A percentile compares a stretch with the other conserved stretches of the same genome.
Conservation (phyloP, 2,329 filamentous ascomycete species). For the Ceratocystis variospora region DNA sequence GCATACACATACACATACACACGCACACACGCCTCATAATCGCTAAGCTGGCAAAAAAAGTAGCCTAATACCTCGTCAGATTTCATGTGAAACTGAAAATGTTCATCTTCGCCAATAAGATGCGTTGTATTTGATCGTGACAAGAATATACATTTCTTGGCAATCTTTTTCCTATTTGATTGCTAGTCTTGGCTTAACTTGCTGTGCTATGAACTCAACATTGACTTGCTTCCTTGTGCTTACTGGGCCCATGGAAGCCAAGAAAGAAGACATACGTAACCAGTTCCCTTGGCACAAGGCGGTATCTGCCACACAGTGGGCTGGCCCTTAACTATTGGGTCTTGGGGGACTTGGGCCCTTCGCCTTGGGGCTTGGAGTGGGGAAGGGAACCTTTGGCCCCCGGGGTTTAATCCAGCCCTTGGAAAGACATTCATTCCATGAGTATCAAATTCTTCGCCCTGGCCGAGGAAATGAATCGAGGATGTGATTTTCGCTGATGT, state of each 20-base stretch:
- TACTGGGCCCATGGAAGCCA: background rate
- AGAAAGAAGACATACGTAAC: slow-evolving; percentile 1
- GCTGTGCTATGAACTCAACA: background rate
- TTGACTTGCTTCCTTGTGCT: background rate
- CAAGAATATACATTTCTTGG: background rate
- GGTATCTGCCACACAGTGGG: background rate
- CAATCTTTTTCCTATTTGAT: background rate
- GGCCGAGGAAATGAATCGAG: background rate
- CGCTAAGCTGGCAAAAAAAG: too few relatives aligned
- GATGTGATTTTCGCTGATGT: background rate
- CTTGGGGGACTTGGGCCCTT: too few relatives aligned
- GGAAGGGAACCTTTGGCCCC: background rate
- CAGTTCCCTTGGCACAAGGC: background rate
- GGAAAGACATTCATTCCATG: background rate
- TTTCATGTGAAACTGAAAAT: background rate
- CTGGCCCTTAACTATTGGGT: background rate
- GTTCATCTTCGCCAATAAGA: background rate
- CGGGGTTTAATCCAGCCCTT: background rate
- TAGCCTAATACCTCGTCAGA: background rate
- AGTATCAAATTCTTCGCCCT: background rate
- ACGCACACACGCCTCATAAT: too few relatives aligned
- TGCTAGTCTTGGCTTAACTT: background rate
- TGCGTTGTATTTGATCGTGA: slow-evolving; percentile 1
- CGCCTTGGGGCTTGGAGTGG: background rate
- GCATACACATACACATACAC: too few relatives aligned